Evolutionary conservation across 345 rosid genomes (phyloP).

Genomic region (Lumnitzera littorea): DNA sequence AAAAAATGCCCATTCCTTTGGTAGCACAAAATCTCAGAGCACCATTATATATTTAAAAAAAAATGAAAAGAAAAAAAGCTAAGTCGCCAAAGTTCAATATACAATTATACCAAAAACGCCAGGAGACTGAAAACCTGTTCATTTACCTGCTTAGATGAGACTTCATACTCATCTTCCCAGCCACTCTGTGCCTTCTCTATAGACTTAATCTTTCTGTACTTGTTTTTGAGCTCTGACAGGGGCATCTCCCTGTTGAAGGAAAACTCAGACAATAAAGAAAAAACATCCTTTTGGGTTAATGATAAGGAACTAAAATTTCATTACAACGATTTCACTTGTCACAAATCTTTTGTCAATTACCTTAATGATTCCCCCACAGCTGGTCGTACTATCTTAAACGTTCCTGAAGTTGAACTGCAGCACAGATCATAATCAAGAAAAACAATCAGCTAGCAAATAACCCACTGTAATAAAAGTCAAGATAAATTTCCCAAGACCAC

Average conservation of each 20-base stretch:
- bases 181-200: conserved; percentile 70
- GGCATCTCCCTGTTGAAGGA: conserved; percentile 70
- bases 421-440: conserved; percentile 7
- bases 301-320: not conserved
- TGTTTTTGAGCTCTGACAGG: conserved; percentile 64
- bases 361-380: conserved; percentile 92
- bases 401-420: conserved; percentile 67
- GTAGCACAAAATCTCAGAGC: no score
- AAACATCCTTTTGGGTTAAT: not conserved
- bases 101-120: no score
- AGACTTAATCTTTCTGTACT: conserved; percentile 66
- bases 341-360: conserved; percentile 26
- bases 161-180: conserved; percentile 95
- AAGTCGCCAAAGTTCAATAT: no score
- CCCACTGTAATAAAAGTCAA: not conserved
- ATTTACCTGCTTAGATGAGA: conserved; percentile 87
- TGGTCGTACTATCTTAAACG: conserved; percentile 86
- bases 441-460: not conserved
- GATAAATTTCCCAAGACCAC: no score
- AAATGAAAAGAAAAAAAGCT: no score
- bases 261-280: conserved; percentile 4
- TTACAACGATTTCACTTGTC: not conserved
- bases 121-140: no score
- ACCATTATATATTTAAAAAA: no score
- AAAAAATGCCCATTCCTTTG: not conserved